These are phyloP conservation scores for Kregervanrija fluxuum DNA, from an alignment of 805 yeast species.

Conservation along the genomic window DNA sequence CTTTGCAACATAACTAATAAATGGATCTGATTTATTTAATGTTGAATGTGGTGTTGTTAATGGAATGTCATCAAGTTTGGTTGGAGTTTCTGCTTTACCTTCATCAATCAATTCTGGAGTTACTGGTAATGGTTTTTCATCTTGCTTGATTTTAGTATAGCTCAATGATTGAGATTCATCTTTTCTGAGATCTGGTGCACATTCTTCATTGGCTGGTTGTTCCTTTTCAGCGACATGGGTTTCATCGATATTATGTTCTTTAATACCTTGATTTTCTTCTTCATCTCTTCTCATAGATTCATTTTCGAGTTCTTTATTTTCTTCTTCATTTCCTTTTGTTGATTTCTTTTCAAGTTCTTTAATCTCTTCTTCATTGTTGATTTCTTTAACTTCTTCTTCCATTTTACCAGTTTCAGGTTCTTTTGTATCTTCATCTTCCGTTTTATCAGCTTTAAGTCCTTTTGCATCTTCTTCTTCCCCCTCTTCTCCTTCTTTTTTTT, in stretches of 20 bases:
- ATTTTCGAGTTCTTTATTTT: not conserved
- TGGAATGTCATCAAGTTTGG: not conserved
- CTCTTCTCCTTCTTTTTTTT: not conserved
- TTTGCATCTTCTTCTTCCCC: not conserved
- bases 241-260: not conserved
- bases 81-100: not conserved
- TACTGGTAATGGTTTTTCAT: not conserved
- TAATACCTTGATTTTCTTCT: not conserved
- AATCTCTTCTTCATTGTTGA: not conserved
- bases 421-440: not conserved
- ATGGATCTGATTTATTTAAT: not conserved
- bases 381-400: not conserved
- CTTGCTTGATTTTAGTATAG: not conserved
- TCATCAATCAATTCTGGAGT: not conserved
- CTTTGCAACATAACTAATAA: conserved; percentile 6
- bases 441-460: not conserved
- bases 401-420: not conserved
- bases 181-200: not conserved
- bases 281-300: not conserved
- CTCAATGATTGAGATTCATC: not conserved
- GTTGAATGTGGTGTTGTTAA: not conserved
- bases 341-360: not conserved
- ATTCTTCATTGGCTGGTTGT: not conserved
- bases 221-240: not conserved
- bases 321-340: not conserved